phyloP scores from a whole-genome alignment of 176 grass and related monocot genomes.

The Bothriochloa decipiens region DNA sequence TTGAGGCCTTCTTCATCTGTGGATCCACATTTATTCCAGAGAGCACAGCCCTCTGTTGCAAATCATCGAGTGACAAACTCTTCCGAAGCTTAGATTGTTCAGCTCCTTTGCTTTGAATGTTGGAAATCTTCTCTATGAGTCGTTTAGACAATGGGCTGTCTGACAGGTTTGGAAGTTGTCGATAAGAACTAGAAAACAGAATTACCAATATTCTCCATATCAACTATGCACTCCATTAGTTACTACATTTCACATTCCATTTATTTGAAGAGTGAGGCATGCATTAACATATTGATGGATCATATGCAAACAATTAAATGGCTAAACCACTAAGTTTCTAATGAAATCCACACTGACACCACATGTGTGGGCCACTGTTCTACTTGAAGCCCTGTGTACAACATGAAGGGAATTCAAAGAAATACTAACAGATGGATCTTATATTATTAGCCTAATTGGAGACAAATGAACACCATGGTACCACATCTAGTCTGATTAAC shows the following conservation, averaged over 20 bases:
- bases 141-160: constrained; percentile 39
- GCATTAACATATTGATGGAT: background rate
- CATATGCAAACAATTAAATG: background rate
- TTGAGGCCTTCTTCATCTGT: background rate
- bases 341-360: background rate
- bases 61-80: constrained; percentile 34
- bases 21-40: constrained; percentile 13
- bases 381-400: background rate
- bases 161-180: constrained; percentile 11
- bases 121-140: background rate
- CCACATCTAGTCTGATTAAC: background rate
- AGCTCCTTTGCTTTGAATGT: constrained; percentile 34
- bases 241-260: background rate
- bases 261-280: background rate
- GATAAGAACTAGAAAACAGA: constrained; percentile 37
- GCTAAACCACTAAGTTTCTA: constrained; percentile 10
- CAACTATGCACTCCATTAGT: background rate
- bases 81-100: constrained; percentile 5
- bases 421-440: background rate
- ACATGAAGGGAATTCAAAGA: constrained; percentile 7
- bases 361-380: background rate
- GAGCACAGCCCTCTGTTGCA: background rate
- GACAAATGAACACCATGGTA: background rate
- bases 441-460: background rate
- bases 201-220: background rate